Percentiles rank a stretch among this genome's conserved stretches.
phyloP scores from a whole-genome alignment of 768 basidiomycete species.

The Suillus clintonianus region DNA sequence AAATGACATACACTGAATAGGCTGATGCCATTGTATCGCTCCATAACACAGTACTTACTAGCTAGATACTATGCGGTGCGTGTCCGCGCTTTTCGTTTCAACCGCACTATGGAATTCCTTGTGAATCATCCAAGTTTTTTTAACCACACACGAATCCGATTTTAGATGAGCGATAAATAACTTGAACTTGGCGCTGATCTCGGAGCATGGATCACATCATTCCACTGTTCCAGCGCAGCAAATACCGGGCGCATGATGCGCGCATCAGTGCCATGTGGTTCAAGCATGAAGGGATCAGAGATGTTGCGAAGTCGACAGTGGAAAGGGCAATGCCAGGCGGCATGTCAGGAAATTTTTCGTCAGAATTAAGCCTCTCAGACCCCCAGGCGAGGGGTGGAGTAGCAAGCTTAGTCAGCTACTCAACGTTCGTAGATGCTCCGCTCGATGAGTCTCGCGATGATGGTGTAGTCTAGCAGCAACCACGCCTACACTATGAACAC shows the following conservation, averaged over 20 bases:
- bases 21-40: no score
- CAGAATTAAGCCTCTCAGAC: no score
- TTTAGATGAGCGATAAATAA: neutral
- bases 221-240: no score
- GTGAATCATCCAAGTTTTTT: neutral
- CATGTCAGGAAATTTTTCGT: no score
- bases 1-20: neutral
- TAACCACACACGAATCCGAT: neutral
- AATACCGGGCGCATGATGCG: neutral
- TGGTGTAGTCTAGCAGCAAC: conserved; percentile 32
- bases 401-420: no score
- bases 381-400: no score
- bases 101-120: neutral
- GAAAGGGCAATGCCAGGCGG: neutral
- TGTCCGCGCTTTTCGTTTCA: neutral
- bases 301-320: neutral
- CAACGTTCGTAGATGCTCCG: no score
- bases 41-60: no score
- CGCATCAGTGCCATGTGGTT: neutral
- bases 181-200: neutral
- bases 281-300: neutral
- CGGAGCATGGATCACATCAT: neutral
- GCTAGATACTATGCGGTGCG: no score
- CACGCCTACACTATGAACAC: conserved; percentile 30
- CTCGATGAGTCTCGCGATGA: conserved; percentile 26